These are phyloP conservation scores for Zizania palustris DNA, from an alignment of 202 grass and related monocot species.

Conservation along the genomic window DNA sequence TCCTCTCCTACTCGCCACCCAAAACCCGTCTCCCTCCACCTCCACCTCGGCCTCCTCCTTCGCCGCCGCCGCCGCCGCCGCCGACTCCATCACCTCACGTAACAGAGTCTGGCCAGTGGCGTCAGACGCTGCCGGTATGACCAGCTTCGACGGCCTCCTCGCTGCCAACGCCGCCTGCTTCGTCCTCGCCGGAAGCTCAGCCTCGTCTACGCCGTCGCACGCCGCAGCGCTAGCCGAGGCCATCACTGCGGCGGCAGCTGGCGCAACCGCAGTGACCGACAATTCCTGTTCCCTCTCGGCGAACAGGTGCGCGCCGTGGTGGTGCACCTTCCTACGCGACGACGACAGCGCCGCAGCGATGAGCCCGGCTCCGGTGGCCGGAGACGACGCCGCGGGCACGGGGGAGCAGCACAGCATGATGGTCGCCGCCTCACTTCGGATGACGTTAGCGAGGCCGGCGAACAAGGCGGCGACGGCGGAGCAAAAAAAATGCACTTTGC, in stretches of 20 bases:
- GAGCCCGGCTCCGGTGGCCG: not conserved
- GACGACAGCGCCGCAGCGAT: not conserved
- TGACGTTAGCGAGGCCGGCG: not conserved
- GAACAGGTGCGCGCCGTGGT: too few relatives aligned
- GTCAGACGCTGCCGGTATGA: constrained; percentile 50
- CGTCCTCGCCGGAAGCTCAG: not conserved
- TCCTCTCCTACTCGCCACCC: constrained; percentile 65
- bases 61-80: not conserved
- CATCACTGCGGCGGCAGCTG: too few relatives aligned
- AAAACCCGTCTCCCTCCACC: constrained; percentile 60
- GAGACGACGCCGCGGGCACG: not conserved
- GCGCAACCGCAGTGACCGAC: too few relatives aligned
- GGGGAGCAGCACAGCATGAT: constrained; percentile 15
- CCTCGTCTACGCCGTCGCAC: not conserved
- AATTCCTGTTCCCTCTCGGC: too few relatives aligned
- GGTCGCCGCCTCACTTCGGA: constrained; percentile 31
- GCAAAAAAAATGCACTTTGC: too few relatives aligned
- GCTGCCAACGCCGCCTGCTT: constrained; percentile 32
- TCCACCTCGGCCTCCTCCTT: constrained; percentile 43
- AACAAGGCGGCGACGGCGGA: not conserved
- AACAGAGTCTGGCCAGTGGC: constrained; percentile 13
- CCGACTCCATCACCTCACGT: constrained; percentile 20
- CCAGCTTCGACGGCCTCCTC: constrained; percentile 54
- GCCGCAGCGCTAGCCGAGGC: not conserved
- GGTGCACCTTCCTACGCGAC: constrained; percentile 1